Evolutionary conservation across 225 moss, liverwort and hornwort species (phyloP).

Genomic region (Pseudoscleropodium purum): DNA sequence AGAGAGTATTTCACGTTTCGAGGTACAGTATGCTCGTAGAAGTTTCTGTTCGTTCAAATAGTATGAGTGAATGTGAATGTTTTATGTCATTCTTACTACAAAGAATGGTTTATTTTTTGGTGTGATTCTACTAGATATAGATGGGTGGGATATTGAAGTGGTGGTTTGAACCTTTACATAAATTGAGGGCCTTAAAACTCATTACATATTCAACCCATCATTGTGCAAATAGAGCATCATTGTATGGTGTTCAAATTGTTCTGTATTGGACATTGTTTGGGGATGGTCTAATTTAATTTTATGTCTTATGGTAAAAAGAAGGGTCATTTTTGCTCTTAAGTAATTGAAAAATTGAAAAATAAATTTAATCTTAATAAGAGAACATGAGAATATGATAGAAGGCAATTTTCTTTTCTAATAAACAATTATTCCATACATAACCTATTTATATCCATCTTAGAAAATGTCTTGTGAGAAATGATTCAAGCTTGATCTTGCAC

Average conservation of each 20-base stretch:
- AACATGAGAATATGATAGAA: too few relatives aligned
- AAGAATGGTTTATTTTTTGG: neutral
- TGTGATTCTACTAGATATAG: neutral
- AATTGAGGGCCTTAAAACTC: neutral
- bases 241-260: neutral
- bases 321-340: neutral
- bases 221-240: neutral
- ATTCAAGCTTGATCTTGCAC: neutral
- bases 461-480: neutral
- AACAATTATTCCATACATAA: neutral
- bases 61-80: neutral
- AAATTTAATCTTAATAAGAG: neutral
- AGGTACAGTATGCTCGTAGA: constrained; percentile 15
- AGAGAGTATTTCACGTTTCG: constrained; percentile 31
- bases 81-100: neutral
- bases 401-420: accelerated
- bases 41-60: neutral
- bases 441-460: neutral
- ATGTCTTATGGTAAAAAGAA: too few relatives aligned
- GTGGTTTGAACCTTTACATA: neutral
- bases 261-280: neutral
- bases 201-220: neutral
- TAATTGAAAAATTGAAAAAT: neutral
- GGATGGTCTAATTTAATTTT: neutral
- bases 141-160: neutral